Evolutionary conservation across 495 filamentous ascomycete genomes (phyloP), one percentile per base, ranked within the genome.

Genomic region (Neurospora sp.): DNA sequence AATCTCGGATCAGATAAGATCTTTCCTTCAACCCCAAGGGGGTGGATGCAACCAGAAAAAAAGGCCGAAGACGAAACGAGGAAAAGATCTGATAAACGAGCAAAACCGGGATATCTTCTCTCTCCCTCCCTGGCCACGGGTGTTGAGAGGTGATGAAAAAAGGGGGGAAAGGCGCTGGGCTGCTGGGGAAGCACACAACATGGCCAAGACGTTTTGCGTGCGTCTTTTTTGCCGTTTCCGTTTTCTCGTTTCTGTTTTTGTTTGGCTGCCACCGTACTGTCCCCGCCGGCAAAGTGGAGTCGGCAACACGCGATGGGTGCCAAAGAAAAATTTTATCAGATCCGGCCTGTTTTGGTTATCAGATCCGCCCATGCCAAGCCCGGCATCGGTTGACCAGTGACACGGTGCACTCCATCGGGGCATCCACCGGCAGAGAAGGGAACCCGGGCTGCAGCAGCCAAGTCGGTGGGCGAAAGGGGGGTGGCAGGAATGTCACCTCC

Each of bases 341-440:
- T 76, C 75, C 75, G 75, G 53, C 38, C 70, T 39, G 31, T 61
- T 71, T 53, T 65, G 69, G 69, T 76, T 75, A 76, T 76, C 75
- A 76, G 75, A 76, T 76, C 75, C 75, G 75, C 71, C 27, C 7
- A 22, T 10, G 75, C 75, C 75, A 76, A 76, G 75, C 73, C 27
- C 75, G 75, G 75, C 71, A 76, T 75, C 75, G 75, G 74, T 48
- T 37, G 35, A 37, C 35, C 18, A 20, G 20, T 53, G 45, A 53
- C 45, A 53, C 45, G 20, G 20, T 53, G 45, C 42, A n/a, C 18
- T 53, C 45, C 45, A 53, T 53, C 45, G 20, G 22, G 12, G 20
- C 53, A 61, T 61, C 53, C 27, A 61, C 53, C 27, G 53, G 53
- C 12, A 14, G 53, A 61, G 9, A 27, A 53, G 22, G 0, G 27